These are phyloP conservation scores for Inosperma sp. DNA, from an alignment of 768 basidiomycete genomes.

Conservation along the genomic window DNA sequence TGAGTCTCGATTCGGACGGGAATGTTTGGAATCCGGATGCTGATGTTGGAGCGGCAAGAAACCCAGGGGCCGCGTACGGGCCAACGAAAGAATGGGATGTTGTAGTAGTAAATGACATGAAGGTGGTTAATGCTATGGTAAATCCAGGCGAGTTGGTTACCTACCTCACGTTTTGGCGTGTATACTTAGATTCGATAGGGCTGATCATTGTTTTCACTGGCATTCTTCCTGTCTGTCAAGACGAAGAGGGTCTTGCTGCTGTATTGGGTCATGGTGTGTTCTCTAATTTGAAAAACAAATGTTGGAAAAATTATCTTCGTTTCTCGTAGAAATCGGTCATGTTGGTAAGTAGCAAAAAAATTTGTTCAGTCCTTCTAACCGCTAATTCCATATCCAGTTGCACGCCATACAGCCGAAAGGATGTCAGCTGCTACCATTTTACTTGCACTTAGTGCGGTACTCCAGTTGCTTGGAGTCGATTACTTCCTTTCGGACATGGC, in stretches of 20 bases:
- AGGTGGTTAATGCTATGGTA: constrained; percentile 74
- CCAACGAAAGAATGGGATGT: constrained; percentile 57
- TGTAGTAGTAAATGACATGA: constrained; percentile 70
- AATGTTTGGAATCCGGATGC: constrained; percentile 33
- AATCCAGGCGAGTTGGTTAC: constrained; percentile 47
- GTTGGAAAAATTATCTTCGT: not conserved
- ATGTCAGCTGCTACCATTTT: constrained; percentile 45
- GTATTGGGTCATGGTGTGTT: constrained; percentile 77
- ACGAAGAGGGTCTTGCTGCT: constrained; percentile 79
- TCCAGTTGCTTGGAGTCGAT: constrained; percentile 54
- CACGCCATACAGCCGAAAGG: constrained; percentile 48
- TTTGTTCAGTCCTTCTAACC: not conserved
- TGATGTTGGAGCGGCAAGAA: constrained; percentile 20
- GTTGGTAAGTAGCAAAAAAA: constrained; percentile 41
- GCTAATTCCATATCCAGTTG: constrained; percentile 25
- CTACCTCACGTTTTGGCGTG: not conserved
- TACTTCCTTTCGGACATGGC: constrained; percentile 45
- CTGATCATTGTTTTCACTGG: constrained; percentile 87
- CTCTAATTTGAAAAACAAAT: too few species aligned
- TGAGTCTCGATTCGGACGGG: constrained; percentile 22
- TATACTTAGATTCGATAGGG: constrained; percentile 33
- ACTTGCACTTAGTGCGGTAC: constrained; percentile 35
- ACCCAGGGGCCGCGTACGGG: constrained; percentile 25
- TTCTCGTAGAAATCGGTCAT: constrained; percentile 68
- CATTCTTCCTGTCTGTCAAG: constrained; percentile 69